A percentile compares a stretch with the other conserved stretches of the same genome.
Evolutionary conservation across 768 basidiomycete genomes (phyloP).

Genomic region (Chlorophyllum brunneum): DNA sequence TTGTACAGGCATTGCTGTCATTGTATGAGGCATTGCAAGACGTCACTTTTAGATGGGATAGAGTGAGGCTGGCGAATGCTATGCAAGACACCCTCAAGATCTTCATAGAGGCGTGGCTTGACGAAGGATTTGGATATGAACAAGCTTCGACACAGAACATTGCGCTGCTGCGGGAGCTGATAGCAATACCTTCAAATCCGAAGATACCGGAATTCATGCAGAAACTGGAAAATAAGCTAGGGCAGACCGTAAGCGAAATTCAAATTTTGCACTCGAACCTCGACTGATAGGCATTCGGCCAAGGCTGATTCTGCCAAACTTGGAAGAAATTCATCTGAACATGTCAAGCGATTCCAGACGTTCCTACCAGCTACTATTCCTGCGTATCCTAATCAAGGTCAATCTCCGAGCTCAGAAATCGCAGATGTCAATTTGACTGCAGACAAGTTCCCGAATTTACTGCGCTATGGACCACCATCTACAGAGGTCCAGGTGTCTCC

Average conservation of each 20-base stretch:
- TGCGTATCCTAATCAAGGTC: conserved; percentile 34
- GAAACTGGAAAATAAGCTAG: conserved; percentile 14
- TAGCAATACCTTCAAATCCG: conserved; percentile 27
- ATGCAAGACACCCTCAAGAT: conserved; percentile 35
- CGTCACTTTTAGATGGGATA: conserved; percentile 29
- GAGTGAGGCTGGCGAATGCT: conserved; percentile 14
- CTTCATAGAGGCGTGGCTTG: conserved; percentile 33
- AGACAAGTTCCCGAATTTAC: conserved; percentile 35
- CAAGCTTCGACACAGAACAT: conserved; percentile 38
- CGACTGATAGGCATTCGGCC: not conserved
- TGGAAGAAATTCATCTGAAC: conserved; percentile 29
- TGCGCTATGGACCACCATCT: conserved; percentile 50
- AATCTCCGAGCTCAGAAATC: conserved; percentile 14
- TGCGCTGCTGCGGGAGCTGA: conserved; percentile 42
- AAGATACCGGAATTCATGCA: conserved; percentile 22
- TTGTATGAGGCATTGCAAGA: conserved; percentile 52
- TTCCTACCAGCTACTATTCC: conserved; percentile 48
- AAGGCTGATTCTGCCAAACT: conserved; percentile 1
- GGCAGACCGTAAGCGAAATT: conserved; percentile 20
- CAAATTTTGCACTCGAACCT: not conserved
- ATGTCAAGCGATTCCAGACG: conserved; percentile 54
- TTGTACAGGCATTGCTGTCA: conserved; percentile 51
- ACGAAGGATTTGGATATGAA: conserved; percentile 22
- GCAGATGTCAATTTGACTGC: conserved; percentile 19
- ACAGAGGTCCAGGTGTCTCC: conserved; percentile 53